These are phyloP conservation scores for Diplogelasinospora grovesii DNA, from an alignment of 495 filamentous ascomycete species.

Conservation along the genomic window DNA sequence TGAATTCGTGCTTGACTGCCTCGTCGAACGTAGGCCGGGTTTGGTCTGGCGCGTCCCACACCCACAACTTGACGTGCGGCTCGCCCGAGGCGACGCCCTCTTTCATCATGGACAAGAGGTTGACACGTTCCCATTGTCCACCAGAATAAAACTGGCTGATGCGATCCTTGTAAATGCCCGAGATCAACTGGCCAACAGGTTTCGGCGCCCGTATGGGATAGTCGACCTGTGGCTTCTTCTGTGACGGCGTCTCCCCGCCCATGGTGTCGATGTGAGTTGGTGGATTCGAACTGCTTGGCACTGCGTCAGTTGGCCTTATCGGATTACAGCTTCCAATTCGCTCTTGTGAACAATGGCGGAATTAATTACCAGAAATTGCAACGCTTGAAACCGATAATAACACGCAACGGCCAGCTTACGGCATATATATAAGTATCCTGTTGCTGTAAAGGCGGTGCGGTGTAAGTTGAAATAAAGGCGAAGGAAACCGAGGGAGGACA, in stretches of 20 bases:
- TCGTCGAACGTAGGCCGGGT: conserved; percentile 84
- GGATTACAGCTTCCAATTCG: too few species aligned
- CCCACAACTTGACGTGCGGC: conserved; percentile 75
- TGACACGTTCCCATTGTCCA: conserved; percentile 76
- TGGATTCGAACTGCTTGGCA: neutral
- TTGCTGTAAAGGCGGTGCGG: too few species aligned
- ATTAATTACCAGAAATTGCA: too few species aligned
- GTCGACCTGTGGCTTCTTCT: conserved; percentile 24
- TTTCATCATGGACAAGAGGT: conserved; percentile 70
- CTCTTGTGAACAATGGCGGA: too few species aligned
- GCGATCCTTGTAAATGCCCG: conserved; percentile 78
- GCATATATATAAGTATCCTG: too few species aligned
- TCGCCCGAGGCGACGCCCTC: conserved; percentile 65
- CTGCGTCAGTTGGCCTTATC: too few species aligned
- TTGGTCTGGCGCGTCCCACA: conserved; percentile 76
- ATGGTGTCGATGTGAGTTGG: conserved; percentile 16
- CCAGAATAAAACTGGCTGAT: conserved; percentile 68
- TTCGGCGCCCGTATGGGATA: conserved; percentile 43
- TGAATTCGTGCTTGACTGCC: conserved; percentile 73
- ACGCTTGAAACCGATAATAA: too few species aligned
- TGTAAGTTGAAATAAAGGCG: too few species aligned
- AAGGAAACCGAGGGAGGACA: too few species aligned
- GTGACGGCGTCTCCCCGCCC: conserved; percentile 26
- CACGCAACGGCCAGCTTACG: too few species aligned
- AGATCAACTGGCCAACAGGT: conserved; percentile 74